Evolutionary conservation across 306 rosid genomes (phyloP).

Genomic region (Malus sieversii): DNA sequence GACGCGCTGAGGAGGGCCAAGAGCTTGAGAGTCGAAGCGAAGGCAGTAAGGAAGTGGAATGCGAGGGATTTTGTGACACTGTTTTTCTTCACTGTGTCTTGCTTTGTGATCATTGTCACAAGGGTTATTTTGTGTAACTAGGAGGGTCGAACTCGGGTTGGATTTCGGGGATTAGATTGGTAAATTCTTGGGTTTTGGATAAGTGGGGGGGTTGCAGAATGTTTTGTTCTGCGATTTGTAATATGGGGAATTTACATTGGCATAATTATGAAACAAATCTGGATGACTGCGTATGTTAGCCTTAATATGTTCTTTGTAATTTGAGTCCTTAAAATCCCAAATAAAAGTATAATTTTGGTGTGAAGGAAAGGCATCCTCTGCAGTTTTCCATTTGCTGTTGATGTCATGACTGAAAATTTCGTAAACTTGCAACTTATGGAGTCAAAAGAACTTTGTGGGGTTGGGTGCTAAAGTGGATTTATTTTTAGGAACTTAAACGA

Average conservation of each 20-base stretch:
- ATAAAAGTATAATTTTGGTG: background rate
- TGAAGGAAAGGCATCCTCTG: background rate
- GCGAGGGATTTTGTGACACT: slow-evolving; percentile 66
- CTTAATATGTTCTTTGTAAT: too few relatives aligned
- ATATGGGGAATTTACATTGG: background rate
- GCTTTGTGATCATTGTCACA: slow-evolving; percentile 57
- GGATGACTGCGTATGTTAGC: background rate
- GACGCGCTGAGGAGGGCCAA: slow-evolving; percentile 90
- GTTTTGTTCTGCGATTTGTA: slow-evolving; percentile 62
- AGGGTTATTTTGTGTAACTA: slow-evolving; percentile 69
- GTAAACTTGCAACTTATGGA: too few relatives aligned
- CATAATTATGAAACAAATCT: background rate
- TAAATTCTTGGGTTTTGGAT: background rate
- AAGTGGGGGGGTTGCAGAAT: slow-evolving; percentile 42
- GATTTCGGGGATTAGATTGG: background rate
- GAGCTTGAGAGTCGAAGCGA: slow-evolving; percentile 62
- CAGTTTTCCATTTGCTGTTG: too few relatives aligned
- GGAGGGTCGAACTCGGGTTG: background rate
- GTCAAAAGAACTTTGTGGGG: too few relatives aligned
- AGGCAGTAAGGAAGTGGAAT: slow-evolving; percentile 75
- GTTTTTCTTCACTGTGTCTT: slow-evolving; percentile 64
- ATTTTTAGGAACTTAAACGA: too few relatives aligned
- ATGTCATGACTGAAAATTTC: too few relatives aligned
- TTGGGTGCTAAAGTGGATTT: too few relatives aligned
- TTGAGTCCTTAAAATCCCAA: background rate